Conservation (phyloP, 192 early-diverging fungal species). For the Coemansia erecta region DNA sequence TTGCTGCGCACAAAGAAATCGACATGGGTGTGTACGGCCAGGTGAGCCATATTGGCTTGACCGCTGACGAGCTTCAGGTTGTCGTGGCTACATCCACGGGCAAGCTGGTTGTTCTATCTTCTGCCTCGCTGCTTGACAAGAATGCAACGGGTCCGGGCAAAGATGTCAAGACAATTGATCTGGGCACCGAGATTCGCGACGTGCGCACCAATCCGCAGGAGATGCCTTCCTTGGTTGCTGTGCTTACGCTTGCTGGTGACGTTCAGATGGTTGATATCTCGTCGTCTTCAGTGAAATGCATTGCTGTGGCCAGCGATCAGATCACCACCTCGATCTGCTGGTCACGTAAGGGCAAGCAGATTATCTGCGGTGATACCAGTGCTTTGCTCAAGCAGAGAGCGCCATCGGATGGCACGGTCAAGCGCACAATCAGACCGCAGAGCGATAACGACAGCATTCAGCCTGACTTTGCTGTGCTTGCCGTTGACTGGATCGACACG, state of each 20-base stretch:
- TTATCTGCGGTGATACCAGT: slow-evolving; percentile 67
- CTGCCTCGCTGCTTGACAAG: slow-evolving; percentile 21
- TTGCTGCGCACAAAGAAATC: slow-evolving; percentile 27
- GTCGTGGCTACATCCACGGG: slow-evolving; percentile 18
- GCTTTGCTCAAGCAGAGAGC: slow-evolving; percentile 64
- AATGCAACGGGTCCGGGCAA: slow-evolving; percentile 4
- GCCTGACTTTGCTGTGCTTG: slow-evolving; percentile 53
- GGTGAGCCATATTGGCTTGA: slow-evolving; percentile 27
- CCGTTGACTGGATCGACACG: slow-evolving; percentile 76
- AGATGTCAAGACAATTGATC: slow-evolving; percentile 39
- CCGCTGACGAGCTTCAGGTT: slow-evolving; percentile 29
- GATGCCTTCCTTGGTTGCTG: slow-evolving; percentile 51
- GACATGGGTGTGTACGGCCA: slow-evolving; percentile 45
- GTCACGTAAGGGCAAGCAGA: slow-evolving; percentile 89
- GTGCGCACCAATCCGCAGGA: slow-evolving; percentile 62
- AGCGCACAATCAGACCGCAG: slow-evolving; percentile 57
- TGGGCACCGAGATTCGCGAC: slow-evolving; percentile 57
- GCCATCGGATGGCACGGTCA: slow-evolving; percentile 58
- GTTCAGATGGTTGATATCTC: slow-evolving; percentile 47
- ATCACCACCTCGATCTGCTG: slow-evolving; percentile 65
- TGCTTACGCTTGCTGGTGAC: slow-evolving; percentile 50
- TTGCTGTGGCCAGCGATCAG: slow-evolving; percentile 21
- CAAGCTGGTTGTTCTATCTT: slow-evolving; percentile 25
- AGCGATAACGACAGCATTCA: slow-evolving; percentile 22
- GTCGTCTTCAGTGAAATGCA: slow-evolving; percentile 16